Conservation (phyloP, 208 protist species). For the Phytomonas francai region DNA sequence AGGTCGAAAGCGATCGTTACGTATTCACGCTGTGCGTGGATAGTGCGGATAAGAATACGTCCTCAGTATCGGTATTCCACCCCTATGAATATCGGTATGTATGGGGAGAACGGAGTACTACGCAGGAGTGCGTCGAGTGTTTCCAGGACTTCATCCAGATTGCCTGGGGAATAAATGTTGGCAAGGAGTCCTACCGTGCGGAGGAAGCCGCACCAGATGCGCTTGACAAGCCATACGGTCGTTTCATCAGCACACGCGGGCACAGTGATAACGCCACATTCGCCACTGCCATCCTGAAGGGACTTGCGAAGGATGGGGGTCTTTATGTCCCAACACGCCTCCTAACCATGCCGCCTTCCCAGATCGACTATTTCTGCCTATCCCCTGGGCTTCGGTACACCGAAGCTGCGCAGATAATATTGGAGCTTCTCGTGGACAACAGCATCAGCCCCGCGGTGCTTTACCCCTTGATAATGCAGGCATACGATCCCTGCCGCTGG, state of each 20-base stretch:
- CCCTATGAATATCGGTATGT: slow-evolving; percentile 52
- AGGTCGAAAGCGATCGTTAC: background rate
- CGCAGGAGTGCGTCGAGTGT: slow-evolving; percentile 26
- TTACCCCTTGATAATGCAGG: slow-evolving; percentile 43
- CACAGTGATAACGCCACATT: slow-evolving; percentile 32
- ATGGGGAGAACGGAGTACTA: slow-evolving; percentile 32
- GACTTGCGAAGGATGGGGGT: slow-evolving; percentile 71
- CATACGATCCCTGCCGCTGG: slow-evolving; percentile 69
- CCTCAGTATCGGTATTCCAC: slow-evolving; percentile 20
- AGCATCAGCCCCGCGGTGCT: slow-evolving; percentile 46
- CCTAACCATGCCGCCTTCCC: slow-evolving; percentile 48
- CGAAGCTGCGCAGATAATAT: slow-evolving; percentile 52
- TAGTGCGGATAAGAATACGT: slow-evolving; percentile 19
- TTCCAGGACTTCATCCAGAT: slow-evolving; percentile 16
- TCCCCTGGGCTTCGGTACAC: slow-evolving; percentile 49
- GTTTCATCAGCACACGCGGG: slow-evolving; percentile 65
- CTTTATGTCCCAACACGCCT: slow-evolving; percentile 66
- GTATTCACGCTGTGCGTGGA: slow-evolving; percentile 47
- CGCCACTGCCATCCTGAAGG: slow-evolving; percentile 59
- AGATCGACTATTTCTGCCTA: slow-evolving; percentile 46
- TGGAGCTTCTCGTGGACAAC: slow-evolving; percentile 71
- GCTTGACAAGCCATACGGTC: background rate
- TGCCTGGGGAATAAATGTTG: background rate
- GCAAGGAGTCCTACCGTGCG: slow-evolving; percentile 8
- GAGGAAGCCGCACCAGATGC: slow-evolving; percentile 3